Percentiles rank a stretch among this genome's conserved stretches.
Evolutionary conservation across 2,329 filamentous ascomycete genomes (phyloP).

Genomic region (Paecilomyces sp.): DNA sequence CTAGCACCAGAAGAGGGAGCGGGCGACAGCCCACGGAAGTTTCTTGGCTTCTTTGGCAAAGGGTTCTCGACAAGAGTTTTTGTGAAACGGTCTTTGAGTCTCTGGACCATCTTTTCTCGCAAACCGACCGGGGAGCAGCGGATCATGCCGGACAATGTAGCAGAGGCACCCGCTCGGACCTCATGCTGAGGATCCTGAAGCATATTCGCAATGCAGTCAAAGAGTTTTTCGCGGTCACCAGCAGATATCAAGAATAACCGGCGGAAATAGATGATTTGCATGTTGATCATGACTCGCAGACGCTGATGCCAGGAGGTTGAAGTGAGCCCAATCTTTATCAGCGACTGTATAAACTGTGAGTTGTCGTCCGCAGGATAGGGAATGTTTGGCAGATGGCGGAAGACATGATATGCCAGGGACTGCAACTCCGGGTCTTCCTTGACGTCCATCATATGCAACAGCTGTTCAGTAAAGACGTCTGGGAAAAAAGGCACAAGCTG

Average conservation of each 20-base stretch:
- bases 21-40: conserved; percentile 29
- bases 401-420: conserved; percentile 90
- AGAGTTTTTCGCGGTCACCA: conserved; percentile 69
- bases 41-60: conserved; percentile 62
- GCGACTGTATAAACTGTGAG: conserved; percentile 70
- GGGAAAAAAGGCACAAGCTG: conserved; percentile 89
- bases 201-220: conserved; percentile 94
- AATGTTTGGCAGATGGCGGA: conserved; percentile 91
- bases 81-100: conserved; percentile 74
- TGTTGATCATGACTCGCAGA: conserved; percentile 89
- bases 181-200: conserved; percentile 85
- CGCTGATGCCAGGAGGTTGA: conserved; percentile 93
- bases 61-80: conserved; percentile 73
- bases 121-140: conserved; percentile 80
- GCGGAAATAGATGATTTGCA: conserved; percentile 97
- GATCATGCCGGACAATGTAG: conserved; percentile 94
- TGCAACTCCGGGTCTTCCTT: conserved; percentile 97
- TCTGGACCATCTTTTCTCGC: conserved; percentile 67
- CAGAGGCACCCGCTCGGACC: conserved; percentile 85
- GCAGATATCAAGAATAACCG: conserved; percentile 79
- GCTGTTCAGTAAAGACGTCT: conserved; percentile 77
- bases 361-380: conserved; percentile 85
- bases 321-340: conserved; percentile 80
- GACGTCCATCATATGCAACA: conserved; percentile 99
- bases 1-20: conserved; percentile 37